A percentile compares a stretch with the other conserved stretches of the same genome.
These are phyloP conservation scores for Leptodermis oblonga DNA, from an alignment of 257 asterid genomes.

Conservation along the genomic window DNA sequence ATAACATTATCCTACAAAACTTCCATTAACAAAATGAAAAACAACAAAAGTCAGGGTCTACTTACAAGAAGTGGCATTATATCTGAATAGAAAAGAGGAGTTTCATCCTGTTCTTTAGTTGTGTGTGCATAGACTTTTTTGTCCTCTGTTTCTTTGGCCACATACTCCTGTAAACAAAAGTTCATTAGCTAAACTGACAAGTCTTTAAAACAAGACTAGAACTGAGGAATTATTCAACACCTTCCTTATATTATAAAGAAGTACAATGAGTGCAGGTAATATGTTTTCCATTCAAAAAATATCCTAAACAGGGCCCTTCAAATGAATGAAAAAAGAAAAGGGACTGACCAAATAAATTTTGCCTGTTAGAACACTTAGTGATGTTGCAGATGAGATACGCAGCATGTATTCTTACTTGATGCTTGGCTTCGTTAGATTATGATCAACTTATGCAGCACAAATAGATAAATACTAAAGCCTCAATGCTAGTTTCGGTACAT, in stretches of 20 bases:
- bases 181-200: neutral
- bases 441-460: too few species aligned
- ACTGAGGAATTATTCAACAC: neutral
- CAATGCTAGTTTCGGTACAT: too few species aligned
- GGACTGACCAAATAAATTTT: too few species aligned
- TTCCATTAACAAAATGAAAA: neutral
- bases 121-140: slow-evolving; percentile 22
- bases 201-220: neutral
- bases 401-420: too few species aligned
- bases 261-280: neutral
- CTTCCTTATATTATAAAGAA: neutral
- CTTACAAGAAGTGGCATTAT: slow-evolving; percentile 91
- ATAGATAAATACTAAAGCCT: too few species aligned
- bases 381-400: too few species aligned
- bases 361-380: too few species aligned
- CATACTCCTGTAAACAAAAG: slow-evolving; percentile 37
- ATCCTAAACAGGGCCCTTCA: too few species aligned
- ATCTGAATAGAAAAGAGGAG: slow-evolving; percentile 82
- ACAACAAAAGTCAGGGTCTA: neutral
- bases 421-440: too few species aligned
- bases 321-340: too few species aligned
- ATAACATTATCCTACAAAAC: neutral
- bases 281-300: neutral
- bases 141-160: slow-evolving; percentile 65
- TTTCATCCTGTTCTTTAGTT: slow-evolving; percentile 52